phyloP scores from a whole-genome alignment of 768 basidiomycete genomes.

The Trametes cingulata region DNA sequence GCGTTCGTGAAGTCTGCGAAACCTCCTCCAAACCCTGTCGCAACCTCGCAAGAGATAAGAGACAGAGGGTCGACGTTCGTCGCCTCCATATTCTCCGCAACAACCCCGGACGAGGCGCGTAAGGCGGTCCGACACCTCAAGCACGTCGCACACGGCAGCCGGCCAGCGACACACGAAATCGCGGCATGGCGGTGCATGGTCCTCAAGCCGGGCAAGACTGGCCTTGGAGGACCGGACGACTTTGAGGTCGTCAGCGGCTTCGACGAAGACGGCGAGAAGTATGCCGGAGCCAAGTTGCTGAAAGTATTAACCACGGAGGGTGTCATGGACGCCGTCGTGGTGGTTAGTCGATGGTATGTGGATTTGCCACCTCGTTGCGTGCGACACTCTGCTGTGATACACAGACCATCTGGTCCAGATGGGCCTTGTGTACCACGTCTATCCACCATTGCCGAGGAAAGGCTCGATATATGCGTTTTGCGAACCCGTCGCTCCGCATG shows the following conservation, averaged over 20 bases:
- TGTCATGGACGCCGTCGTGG: slow-evolving; percentile 74
- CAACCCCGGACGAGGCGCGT: slow-evolving; percentile 52
- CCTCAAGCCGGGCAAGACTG: slow-evolving; percentile 61
- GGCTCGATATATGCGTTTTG: no score
- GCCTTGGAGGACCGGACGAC: slow-evolving; percentile 72
- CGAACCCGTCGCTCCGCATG: no score
- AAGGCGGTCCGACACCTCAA: slow-evolving; percentile 52
- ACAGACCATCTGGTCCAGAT: no score
- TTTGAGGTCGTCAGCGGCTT: slow-evolving; percentile 65
- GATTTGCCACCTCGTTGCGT: slow-evolving; percentile 15
- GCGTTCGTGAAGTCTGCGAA: slow-evolving; percentile 49
- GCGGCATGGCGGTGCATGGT: slow-evolving; percentile 80
- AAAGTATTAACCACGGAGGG: slow-evolving; percentile 70
- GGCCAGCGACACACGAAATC: slow-evolving; percentile 70
- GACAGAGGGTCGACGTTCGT: slow-evolving; percentile 76
- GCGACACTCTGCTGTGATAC: no score
- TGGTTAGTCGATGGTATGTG: slow-evolving; percentile 73
- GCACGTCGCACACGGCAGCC: slow-evolving; percentile 55
- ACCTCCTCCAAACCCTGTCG: slow-evolving; percentile 47
- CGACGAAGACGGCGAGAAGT: slow-evolving; percentile 79
- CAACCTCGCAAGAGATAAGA: slow-evolving; percentile 71
- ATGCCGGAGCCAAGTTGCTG: slow-evolving; percentile 63
- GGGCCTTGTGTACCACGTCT: no score
- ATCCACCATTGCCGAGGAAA: no score
- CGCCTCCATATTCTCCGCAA: slow-evolving; percentile 60